phyloP scores from a whole-genome alignment of 2,329 filamentous ascomycete genomes.

The Hymenoscyphus albidus region DNA sequence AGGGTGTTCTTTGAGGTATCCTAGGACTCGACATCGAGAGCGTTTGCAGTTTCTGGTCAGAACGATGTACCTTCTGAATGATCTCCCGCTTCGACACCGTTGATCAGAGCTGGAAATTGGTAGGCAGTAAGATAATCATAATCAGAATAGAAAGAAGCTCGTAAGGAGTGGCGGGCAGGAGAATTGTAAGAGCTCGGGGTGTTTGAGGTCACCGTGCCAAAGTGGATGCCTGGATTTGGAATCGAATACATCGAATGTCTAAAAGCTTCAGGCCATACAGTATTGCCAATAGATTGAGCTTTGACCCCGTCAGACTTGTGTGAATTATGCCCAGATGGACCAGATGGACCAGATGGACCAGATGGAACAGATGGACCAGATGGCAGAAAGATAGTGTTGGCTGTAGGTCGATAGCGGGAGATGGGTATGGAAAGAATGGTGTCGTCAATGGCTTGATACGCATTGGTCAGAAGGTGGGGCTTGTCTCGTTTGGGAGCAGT shows the following conservation, averaged over 20 bases:
- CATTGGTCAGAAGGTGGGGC: neutral
- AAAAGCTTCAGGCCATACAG: neutral
- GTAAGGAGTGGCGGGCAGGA: neutral
- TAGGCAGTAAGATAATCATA: neutral
- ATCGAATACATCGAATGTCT: neutral
- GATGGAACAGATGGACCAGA: neutral
- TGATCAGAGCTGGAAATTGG: neutral
- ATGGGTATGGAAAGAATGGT: neutral
- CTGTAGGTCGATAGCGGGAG: neutral
- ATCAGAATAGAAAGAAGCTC: neutral
- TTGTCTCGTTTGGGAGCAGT: neutral
- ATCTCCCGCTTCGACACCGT: neutral
- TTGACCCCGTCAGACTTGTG: neutral
- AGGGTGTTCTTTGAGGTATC: neutral
- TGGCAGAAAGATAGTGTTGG: neutral
- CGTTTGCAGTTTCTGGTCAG: neutral
- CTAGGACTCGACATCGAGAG: neutral
- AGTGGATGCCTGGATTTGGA: neutral
- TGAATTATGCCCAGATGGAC: neutral
- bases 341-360: neutral
- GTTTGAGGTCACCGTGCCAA: neutral
- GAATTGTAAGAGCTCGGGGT: neutral
- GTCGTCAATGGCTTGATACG: slow-evolving; percentile 1
- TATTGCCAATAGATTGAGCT: neutral
- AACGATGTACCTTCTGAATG: neutral